phyloP scores from a whole-genome alignment of 441 rosid species.

The Erodium moschatum region DNA sequence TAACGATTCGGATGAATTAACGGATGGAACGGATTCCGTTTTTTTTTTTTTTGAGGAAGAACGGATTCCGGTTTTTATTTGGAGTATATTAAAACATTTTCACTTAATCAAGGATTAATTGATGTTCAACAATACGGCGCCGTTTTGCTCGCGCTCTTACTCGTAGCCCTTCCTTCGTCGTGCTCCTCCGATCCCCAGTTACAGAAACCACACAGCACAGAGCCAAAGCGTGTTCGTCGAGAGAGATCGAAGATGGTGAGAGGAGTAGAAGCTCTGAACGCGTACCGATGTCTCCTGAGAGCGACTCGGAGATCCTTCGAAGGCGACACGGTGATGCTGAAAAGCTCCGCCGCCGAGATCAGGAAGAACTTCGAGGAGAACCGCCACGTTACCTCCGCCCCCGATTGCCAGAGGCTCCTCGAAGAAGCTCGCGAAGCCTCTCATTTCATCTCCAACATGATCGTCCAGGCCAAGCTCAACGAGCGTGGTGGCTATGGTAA shows the following conservation, averaged over 20 bases:
- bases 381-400: conserved; percentile 48
- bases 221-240: not conserved
- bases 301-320: conserved; percentile 69
- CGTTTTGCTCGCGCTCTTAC: no score
- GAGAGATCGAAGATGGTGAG: conserved; percentile 20
- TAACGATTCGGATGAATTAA: no score
- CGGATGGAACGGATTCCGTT: no score
- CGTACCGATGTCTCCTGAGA: conserved; percentile 60
- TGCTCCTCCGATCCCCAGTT: no score
- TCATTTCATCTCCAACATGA: conserved; percentile 67
- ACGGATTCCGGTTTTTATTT: no score
- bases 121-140: no score
- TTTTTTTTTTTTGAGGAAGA: no score
- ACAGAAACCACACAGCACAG: not conserved
- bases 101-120: no score
- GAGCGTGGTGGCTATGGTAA: conserved; percentile 79
- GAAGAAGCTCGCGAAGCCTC: conserved; percentile 77
- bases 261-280: conserved; percentile 53
- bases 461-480: conserved; percentile 71
- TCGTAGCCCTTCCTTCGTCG: no score
- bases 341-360: conserved; percentile 57
- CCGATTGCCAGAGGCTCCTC: conserved; percentile 57
- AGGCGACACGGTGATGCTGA: conserved; percentile 63
- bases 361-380: conserved; percentile 76
- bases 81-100: no score